These are phyloP conservation scores for Scopulariopsis brevicaulis DNA, from an alignment of 2,329 filamentous ascomycete species.

Conservation along the genomic window DNA sequence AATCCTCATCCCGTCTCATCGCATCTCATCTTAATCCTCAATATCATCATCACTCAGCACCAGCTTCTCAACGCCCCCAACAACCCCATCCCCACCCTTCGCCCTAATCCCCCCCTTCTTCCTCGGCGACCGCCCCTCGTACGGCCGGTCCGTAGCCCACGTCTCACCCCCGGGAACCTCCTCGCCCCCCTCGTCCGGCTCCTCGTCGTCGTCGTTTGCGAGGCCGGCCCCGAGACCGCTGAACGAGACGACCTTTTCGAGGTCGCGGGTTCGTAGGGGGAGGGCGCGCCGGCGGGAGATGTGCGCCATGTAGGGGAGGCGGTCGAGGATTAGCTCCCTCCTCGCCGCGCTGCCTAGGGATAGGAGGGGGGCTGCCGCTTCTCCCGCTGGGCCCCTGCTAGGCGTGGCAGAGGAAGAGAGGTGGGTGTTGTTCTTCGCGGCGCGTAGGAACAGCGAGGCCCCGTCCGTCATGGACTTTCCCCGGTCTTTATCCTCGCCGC, in stretches of 20 bases:
- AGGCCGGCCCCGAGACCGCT: slow-evolving; percentile 47
- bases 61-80: slow-evolving; percentile 48
- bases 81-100: slow-evolving; percentile 8
- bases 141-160: slow-evolving; percentile 52
- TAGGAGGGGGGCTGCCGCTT: slow-evolving; percentile 26
- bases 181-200: slow-evolving; percentile 31
- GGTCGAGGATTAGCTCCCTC: slow-evolving; percentile 68
- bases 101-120: slow-evolving; percentile 30
- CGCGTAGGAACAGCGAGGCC: slow-evolving; percentile 35
- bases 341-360: slow-evolving; percentile 56
- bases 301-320: slow-evolving; percentile 72
- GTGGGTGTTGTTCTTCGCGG: slow-evolving; percentile 16
- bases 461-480: slow-evolving; percentile 26
- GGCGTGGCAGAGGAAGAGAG: slow-evolving; percentile 7
- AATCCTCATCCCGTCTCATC: neutral
- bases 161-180: slow-evolving; percentile 30
- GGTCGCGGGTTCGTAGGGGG: slow-evolving; percentile 34
- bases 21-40: slow-evolving; percentile 40
- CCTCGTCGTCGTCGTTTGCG: slow-evolving; percentile 34
- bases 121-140: slow-evolving; percentile 37
- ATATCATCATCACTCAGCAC: slow-evolving; percentile 78
- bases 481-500: slow-evolving; percentile 31
- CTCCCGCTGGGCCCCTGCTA: neutral
- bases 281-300: slow-evolving; percentile 36
- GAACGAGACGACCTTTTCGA: slow-evolving; percentile 60